These are phyloP conservation scores for Naganishia sp. DNA, from an alignment of 1,284 basidiomycete genomes.

Conservation along the genomic window DNA sequence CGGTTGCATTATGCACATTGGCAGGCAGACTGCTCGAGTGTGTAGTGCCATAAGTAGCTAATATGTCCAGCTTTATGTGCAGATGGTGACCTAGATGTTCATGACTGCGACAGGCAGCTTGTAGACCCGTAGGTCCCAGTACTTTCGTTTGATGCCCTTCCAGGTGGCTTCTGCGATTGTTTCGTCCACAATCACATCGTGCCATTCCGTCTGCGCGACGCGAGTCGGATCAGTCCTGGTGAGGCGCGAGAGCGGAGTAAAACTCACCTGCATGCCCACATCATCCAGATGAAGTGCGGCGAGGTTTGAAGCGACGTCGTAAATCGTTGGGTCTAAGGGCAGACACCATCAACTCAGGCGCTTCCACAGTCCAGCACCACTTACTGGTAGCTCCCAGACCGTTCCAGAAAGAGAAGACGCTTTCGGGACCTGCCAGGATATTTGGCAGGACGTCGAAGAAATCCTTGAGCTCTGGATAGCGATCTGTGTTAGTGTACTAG, in stretches of 20 bases:
- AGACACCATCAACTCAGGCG: not conserved
- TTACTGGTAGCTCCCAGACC: constrained; percentile 91
- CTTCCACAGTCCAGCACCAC: constrained; percentile 35
- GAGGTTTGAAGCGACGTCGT: constrained; percentile 86
- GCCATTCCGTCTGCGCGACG: constrained; percentile 44
- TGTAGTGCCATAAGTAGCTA: not conserved
- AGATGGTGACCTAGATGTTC: constrained; percentile 18
- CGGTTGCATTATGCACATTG: too few species aligned
- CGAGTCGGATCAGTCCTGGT: not conserved
- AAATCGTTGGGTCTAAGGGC: constrained; percentile 73
- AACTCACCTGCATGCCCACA: constrained; percentile 59
- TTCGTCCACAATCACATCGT: constrained; percentile 51
- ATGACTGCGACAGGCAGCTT: constrained; percentile 46
- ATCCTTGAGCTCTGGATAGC: constrained; percentile 63
- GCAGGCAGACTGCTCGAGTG: too few species aligned
- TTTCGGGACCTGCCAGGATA: constrained; percentile 72
- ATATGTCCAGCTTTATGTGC: not conserved
- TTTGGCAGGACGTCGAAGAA: constrained; percentile 85
- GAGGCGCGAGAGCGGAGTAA: not conserved
- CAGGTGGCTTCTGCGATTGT: constrained; percentile 52
- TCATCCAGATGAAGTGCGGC: constrained; percentile 82
- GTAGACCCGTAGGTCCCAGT: constrained; percentile 55
- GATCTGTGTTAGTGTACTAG: too few species aligned
- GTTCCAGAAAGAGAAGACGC: constrained; percentile 94
- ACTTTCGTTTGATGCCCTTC: constrained; percentile 52